Base-by-base conservation (phyloP, 768 basidiomycete genomes). In the Auricularia sp. region DNA sequence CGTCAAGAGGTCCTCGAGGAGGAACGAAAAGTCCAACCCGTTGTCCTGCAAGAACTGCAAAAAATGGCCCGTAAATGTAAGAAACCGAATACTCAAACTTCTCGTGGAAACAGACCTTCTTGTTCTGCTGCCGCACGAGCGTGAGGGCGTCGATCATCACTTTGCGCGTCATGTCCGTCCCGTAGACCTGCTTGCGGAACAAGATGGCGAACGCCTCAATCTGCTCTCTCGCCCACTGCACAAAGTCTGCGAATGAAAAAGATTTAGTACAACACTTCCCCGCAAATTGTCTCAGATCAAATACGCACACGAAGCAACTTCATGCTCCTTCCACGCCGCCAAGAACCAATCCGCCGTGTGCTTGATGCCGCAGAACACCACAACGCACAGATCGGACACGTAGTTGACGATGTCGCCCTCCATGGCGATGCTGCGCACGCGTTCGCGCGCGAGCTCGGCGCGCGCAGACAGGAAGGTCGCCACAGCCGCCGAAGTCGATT, bases 271-370 rank as follows among this genome's bases (percentile, higher is more conserved):
- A 29, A 29, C 29, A 29, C 29, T 29, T 29, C 29, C 29, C 29
- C 29, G 29, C 29, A 29, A 29, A 29, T 29, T 29, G 29, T 29
- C 29, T 29, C 29, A 29, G 29, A 29, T 29, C 3, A 1, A 42
- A 42, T 42, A 42, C 92, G 68, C 70, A 96, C 96, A 84, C 65
- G 93, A 95, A 0, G 96, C 89, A 67, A 92, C 91, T 68, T 94
- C 88, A 72, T 97, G 94, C 75, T 98, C 97, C 74, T 89, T 91
- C 76, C 97, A 99, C 65, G 93, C 94, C 0, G 89, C 88, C 69
- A 98, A 79, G 75, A 92, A 99, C 97, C 97, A 99, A 76, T 99
- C 96, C 14, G 92, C 92, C 1, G 95, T 97, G 72, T 98, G 93
- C 73, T 97, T 95, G 73, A 99, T 90, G 1, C 92, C 87, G 0